phyloP scores from a whole-genome alignment of 306 rosid species.

The Pyrus communis region DNA sequence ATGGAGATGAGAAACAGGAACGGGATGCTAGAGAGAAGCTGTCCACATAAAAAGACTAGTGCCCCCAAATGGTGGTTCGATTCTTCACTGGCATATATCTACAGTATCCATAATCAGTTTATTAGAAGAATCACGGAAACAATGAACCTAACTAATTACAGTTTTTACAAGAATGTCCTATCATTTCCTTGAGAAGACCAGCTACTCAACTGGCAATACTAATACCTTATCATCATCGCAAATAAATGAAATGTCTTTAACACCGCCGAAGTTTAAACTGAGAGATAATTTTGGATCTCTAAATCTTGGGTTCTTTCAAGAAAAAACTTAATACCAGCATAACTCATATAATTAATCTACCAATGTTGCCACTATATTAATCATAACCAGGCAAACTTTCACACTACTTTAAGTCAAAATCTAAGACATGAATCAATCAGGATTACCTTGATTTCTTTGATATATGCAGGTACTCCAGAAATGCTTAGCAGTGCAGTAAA shows the following conservation, averaged over 20 bases:
- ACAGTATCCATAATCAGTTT: slow-evolving; percentile 26
- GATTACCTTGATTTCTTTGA: slow-evolving; percentile 79
- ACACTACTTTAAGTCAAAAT: background rate
- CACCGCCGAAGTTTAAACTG: background rate
- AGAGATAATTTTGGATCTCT: background rate
- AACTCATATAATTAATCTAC: background rate
- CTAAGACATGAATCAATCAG: background rate
- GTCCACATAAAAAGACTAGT: slow-evolving; percentile 77
- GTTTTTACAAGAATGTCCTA: background rate
- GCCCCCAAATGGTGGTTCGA: slow-evolving; percentile 83
- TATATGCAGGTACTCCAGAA: slow-evolving; percentile 81
- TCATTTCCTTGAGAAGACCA: background rate
- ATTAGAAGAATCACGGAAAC: background rate
- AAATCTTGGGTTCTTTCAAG: background rate
- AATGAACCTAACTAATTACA: background rate
- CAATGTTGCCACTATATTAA: background rate
- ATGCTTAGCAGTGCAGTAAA: slow-evolving; percentile 86
- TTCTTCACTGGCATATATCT: slow-evolving; percentile 82
- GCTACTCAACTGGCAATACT: background rate
- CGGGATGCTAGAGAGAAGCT: slow-evolving; percentile 93
- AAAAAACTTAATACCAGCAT: background rate
- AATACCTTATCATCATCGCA: background rate
- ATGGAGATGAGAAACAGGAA: slow-evolving; percentile 94
- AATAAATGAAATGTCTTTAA: background rate
- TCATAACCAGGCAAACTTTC: slow-evolving; percentile 4